Percentiles rank a stretch among this genome's conserved stretches.
These are phyloP conservation scores for Aureobasidium zeae DNA, from an alignment of 2,329 filamentous ascomycete species.

Conservation along the genomic window DNA sequence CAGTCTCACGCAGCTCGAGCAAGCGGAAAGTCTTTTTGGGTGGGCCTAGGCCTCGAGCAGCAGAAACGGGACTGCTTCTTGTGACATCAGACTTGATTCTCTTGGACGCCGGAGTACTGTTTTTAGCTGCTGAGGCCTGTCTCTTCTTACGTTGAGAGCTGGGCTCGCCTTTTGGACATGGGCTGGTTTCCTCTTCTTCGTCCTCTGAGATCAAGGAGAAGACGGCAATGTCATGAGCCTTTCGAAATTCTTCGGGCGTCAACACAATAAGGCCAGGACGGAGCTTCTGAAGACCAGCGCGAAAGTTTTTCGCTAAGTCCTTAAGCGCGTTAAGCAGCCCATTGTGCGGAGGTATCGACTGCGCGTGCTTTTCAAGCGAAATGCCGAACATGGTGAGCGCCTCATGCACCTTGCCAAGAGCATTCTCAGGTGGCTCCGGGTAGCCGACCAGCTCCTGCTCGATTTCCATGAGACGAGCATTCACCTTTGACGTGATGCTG, in stretches of 20 bases:
- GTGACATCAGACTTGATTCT: conserved; percentile 3
- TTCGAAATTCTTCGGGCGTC: conserved; percentile 22
- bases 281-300: conserved; percentile 29
- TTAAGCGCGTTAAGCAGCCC: conserved; percentile 38
- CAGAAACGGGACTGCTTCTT: background rate
- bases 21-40: conserved; percentile 8
- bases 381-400: conserved; percentile 51
- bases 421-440: conserved; percentile 54
- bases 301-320: conserved; percentile 35
- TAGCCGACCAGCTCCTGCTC: conserved; percentile 47
- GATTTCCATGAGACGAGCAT: conserved; percentile 42
- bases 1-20: conserved; percentile 8
- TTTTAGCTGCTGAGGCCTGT: background rate
- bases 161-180: conserved; percentile 10
- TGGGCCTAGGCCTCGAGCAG: background rate
- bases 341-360: conserved; percentile 38
- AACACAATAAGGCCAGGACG: conserved; percentile 23
- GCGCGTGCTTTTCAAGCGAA: conserved; percentile 45
- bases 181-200: conserved; percentile 16
- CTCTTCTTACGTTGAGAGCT: background rate
- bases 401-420: conserved; percentile 55
- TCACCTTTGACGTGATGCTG: conserved; percentile 36
- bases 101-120: conserved; percentile 1
- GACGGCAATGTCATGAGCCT: background rate
- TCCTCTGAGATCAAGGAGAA: conserved; percentile 20